These are phyloP conservation scores for Auricularia heimuer DNA, from an alignment of 768 basidiomycete species.

Conservation along the genomic window DNA sequence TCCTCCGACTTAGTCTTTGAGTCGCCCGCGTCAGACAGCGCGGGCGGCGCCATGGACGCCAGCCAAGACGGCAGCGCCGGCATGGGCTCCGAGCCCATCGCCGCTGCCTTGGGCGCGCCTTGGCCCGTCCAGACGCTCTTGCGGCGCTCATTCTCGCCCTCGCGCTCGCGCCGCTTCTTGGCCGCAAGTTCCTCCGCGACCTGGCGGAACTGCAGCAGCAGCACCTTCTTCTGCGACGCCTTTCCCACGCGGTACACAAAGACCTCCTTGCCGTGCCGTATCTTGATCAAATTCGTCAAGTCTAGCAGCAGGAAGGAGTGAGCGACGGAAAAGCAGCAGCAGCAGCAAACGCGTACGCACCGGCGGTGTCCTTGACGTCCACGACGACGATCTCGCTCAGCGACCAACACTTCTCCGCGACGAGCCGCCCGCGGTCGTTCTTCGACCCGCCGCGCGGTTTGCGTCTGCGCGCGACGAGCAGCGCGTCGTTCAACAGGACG, in stretches of 20 bases:
- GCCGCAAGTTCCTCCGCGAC: conserved; percentile 86
- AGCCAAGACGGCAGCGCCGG: conserved; percentile 43
- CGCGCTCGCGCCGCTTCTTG: conserved; percentile 85
- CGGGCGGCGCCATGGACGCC: conserved; percentile 22
- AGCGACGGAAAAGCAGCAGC: too few species aligned
- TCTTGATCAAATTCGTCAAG: conserved; percentile 94
- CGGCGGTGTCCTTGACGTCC: conserved; percentile 90
- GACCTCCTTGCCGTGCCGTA: conserved; percentile 86
- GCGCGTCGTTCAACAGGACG: conserved; percentile 83
- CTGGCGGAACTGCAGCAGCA: conserved; percentile 79
- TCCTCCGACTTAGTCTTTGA: conserved; percentile 67
- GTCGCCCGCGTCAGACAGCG: conserved; percentile 15
- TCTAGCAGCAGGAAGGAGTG: conserved; percentile 19
- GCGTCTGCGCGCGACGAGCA: conserved; percentile 76
- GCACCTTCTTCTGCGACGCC: conserved; percentile 72
- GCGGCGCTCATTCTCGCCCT: conserved; percentile 84
- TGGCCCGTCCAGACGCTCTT: conserved; percentile 36
- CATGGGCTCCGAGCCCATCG: not conserved
- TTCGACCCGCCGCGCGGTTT: conserved; percentile 42
- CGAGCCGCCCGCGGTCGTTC: conserved; percentile 61
- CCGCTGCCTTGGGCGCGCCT: not conserved
- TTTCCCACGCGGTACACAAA: conserved; percentile 87
- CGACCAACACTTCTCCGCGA: conserved; percentile 90
- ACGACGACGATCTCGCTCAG: conserved; percentile 89
- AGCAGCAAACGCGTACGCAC: conserved; percentile 31